Percentiles rank a stretch among this genome's conserved stretches.
phyloP scores from a whole-genome alignment of 2,329 filamentous ascomycete species.

The Epichloe sylvatica region DNA sequence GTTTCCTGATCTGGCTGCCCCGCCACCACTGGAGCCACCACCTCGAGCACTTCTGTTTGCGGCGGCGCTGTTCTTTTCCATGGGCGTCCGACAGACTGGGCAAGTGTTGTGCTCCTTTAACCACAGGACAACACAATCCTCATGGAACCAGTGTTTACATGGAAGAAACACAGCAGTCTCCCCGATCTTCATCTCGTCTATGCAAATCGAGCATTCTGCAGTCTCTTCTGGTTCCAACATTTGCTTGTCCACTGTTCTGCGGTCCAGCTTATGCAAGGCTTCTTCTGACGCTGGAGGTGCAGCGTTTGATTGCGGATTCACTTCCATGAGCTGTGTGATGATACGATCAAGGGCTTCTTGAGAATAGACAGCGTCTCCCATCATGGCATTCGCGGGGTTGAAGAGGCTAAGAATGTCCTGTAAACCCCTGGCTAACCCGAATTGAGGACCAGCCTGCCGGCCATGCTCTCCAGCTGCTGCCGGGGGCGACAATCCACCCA shows the following conservation, averaged over 20 bases:
- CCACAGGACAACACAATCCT: slow-evolving; percentile 69
- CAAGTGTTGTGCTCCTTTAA: slow-evolving; percentile 85
- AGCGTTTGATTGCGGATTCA: slow-evolving; percentile 60
- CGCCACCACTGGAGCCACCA: not conserved
- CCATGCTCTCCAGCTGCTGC: slow-evolving; percentile 10
- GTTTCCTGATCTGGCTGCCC: not conserved
- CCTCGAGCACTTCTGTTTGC: slow-evolving; percentile 5
- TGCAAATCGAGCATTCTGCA: slow-evolving; percentile 88
- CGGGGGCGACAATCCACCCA: slow-evolving; percentile 26
- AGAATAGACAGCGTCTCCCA: slow-evolving; percentile 75
- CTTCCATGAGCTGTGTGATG: slow-evolving; percentile 77
- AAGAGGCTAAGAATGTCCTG: slow-evolving; percentile 42
- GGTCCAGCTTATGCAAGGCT: slow-evolving; percentile 60
- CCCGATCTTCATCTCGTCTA: slow-evolving; percentile 64
- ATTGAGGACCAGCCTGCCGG: slow-evolving; percentile 8
- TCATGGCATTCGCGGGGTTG: slow-evolving; percentile 35
- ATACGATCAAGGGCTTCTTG: slow-evolving; percentile 85
- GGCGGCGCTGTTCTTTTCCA: slow-evolving; percentile 26
- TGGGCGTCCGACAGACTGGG: slow-evolving; percentile 58
- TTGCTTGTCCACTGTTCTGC: slow-evolving; percentile 52
- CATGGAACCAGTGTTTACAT: slow-evolving; percentile 91
- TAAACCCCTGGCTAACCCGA: slow-evolving; percentile 22
- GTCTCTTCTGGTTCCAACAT: slow-evolving; percentile 54
- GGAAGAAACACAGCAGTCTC: slow-evolving; percentile 66
- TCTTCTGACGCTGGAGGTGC: slow-evolving; percentile 66